phyloP scores from a whole-genome alignment of 1,284 basidiomycete species.

The Apiotrichum mycotoxinovorans region DNA sequence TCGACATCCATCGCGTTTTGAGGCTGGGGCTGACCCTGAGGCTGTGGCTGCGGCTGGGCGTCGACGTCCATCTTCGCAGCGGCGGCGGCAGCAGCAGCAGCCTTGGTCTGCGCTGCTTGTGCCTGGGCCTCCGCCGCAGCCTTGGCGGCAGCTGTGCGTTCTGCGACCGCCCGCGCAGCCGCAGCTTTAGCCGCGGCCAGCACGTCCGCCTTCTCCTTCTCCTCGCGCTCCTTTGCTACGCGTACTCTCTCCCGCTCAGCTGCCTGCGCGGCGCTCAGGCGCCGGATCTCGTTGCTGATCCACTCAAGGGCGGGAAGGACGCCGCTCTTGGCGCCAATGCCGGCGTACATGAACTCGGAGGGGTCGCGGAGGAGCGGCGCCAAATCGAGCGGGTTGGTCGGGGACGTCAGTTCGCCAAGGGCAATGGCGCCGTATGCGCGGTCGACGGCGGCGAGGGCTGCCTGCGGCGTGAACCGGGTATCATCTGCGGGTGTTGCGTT shows the following conservation, averaged over 20 bases:
- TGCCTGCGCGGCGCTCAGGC: constrained; percentile 3
- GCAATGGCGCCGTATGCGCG: constrained; percentile 28
- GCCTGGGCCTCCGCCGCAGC: background rate
- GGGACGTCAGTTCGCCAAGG: constrained; percentile 26
- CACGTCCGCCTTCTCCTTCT: background rate
- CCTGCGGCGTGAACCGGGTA: background rate
- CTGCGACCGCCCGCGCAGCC: background rate
- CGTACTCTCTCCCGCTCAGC: background rate
- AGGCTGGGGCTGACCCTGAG: background rate
- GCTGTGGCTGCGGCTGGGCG: background rate
- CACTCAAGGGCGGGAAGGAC: constrained; percentile 31
- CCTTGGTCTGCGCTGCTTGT: background rate
- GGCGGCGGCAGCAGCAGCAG: background rate
- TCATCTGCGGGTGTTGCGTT: background rate
- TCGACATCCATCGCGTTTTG: constrained; percentile 11
- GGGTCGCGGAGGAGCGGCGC: constrained; percentile 32
- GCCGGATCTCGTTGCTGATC: constrained; percentile 29
- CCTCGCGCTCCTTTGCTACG: background rate
- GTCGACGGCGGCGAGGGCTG: background rate
- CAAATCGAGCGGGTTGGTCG: constrained; percentile 37
- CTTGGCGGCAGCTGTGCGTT: background rate
- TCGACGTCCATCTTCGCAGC: background rate
- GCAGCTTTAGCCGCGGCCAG: background rate
- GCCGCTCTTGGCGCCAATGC: constrained; percentile 33
- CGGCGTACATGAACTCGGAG: constrained; percentile 35